A percentile compares a stretch with the other conserved stretches of the same genome.
These are phyloP conservation scores for Lactarius evosmus DNA, from an alignment of 768 basidiomycete genomes.

Conservation along the genomic window DNA sequence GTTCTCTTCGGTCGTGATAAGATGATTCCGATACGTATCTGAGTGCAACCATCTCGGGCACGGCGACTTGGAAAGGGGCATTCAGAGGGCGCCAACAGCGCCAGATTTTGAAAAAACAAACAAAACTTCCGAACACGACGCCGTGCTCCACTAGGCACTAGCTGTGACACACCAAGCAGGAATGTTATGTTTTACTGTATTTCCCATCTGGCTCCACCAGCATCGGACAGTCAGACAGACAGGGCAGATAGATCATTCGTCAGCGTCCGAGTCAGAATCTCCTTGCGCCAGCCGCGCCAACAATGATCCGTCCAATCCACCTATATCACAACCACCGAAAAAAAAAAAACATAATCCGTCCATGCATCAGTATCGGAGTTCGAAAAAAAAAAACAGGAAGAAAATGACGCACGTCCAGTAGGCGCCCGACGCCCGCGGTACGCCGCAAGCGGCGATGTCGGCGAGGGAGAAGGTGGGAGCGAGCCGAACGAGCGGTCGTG, in stretches of 20 bases:
- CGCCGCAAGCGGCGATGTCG: conserved; percentile 22
- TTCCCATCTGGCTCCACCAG: neutral
- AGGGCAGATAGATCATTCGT: conserved; percentile 5
- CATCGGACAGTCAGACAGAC: neutral
- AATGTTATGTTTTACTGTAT: neutral
- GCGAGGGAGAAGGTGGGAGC: conserved; percentile 25
- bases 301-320: conserved; percentile 26
- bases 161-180: too few species aligned
- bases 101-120: neutral
- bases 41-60: neutral
- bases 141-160: neutral
- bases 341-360: neutral
- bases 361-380: neutral
- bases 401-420: conserved; percentile 25
- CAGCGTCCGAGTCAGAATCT: conserved; percentile 24
- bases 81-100: too few species aligned
- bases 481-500: conserved; percentile 25
- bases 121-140: too few species aligned
- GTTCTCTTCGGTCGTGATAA: neutral
- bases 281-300: conserved; percentile 24
- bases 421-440: conserved; percentile 28
- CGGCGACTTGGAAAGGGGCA: neutral
- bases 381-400: neutral
- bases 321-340: neutral
- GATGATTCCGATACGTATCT: neutral